Percentiles rank a stretch among this genome's conserved stretches.
Evolutionary conservation across 1,284 basidiomycete species (phyloP).

Genomic region (Cutaneotrichosporon cutaneum): DNA sequence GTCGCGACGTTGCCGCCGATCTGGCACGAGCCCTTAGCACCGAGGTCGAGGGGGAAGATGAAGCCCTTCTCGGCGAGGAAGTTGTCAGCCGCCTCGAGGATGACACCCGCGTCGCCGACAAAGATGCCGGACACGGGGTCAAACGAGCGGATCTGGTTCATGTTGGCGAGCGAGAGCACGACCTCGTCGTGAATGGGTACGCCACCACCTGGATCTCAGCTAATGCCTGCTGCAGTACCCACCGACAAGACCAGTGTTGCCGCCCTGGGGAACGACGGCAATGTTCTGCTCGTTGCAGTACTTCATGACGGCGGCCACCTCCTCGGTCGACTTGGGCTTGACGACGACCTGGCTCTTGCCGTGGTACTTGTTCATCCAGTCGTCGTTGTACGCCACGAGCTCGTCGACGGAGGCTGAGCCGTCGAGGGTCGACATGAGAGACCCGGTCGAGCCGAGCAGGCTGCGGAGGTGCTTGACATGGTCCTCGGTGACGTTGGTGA

Average conservation of each 20-base stretch:
- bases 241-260: conserved; percentile 93
- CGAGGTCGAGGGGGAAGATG: conserved; percentile 96
- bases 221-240: conserved; percentile 21
- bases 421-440: conserved; percentile 56
- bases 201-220: conserved; percentile 65
- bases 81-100: conserved; percentile 87
- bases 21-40: conserved; percentile 98
- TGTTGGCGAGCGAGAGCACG: conserved; percentile 75
- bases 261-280: conserved; percentile 92
- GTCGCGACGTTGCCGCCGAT: conserved; percentile 98
- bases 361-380: conserved; percentile 97
- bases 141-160: conserved; percentile 85
- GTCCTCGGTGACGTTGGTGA: conserved; percentile 54
- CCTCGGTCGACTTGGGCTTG: conserved; percentile 80
- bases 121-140: conserved; percentile 79
- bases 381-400: conserved; percentile 77
- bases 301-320: conserved; percentile 83
- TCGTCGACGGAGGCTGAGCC: conserved; percentile 60
- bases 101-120: conserved; percentile 79
- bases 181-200: conserved; percentile 89
- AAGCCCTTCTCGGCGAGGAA: conserved; percentile 83
- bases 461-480: conserved; percentile 56
- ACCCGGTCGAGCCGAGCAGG: conserved; percentile 54
- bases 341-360: conserved; percentile 81
- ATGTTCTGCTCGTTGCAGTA: conserved; percentile 78